Base-by-base conservation (phyloP, 805 yeast species). In the Helenozyma rhizophorensis region DNA sequence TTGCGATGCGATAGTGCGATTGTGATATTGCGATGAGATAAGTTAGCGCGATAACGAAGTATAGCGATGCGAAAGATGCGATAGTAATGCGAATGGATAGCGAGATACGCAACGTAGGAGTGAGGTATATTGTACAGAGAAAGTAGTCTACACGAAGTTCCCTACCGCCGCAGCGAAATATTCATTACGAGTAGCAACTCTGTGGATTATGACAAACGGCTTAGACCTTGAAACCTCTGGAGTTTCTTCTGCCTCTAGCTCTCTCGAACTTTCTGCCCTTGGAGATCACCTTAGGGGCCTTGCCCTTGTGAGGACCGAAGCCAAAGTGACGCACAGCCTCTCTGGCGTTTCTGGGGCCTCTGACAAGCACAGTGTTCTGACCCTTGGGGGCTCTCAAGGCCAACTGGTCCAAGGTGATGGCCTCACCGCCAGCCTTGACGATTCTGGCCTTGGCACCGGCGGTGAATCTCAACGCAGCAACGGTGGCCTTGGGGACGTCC, bases 171-270 rank as follows among this genome's bases (percentile, higher is more conserved):
- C n/a, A n/a, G n/a, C n/a, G n/a, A n/a, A n/a, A n/a, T n/a, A n/a
- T n/a, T n/a, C n/a, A n/a, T n/a, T n/a, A n/a, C n/a, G n/a, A n/a
- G n/a, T n/a, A n/a, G n/a, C n/a, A n/a, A n/a, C n/a, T n/a, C n/a
- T n/a, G n/a, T n/a, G n/a, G n/a, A n/a, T n/a, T n/a, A n/a, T n/a
- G n/a, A n/a, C n/a, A n/a, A n/a, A 29, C 12, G 12, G 38, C 55
- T 87, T 90, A 93, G 76, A 93, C 99, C 85, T 93, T 93, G 98
- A 93, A 93, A 79, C 96, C 99, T 83, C 94, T 88, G 56, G 97
- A 89, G 72, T 78, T 83, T 79, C 99, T 82, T 75, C 83, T 94
- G 83, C 99, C 99, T 86, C 99, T 93, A 64, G 97, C 99, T 76
- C 93, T 88, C 83, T 93, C 98, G 83, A 93, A 93, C 79, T 93